phyloP scores from a whole-genome alignment of 1,139 yeast genomes.

The Pichia sp. region DNA sequence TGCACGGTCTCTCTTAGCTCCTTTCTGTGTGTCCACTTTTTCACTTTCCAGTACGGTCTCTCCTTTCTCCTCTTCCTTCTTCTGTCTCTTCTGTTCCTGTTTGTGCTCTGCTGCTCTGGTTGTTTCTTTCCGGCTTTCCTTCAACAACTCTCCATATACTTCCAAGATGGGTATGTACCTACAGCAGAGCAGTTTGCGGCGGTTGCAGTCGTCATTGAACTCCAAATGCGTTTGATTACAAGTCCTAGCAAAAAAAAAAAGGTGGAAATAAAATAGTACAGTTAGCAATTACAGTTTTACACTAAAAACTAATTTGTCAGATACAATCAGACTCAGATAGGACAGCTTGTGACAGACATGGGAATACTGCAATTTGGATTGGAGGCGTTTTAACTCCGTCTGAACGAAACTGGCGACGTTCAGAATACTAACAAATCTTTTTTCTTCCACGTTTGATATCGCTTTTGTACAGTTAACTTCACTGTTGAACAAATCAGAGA shows the following conservation, averaged over 20 bases:
- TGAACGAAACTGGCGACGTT: not conserved
- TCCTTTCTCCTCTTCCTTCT: not conserved
- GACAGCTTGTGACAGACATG: no score
- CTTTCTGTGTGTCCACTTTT: not conserved
- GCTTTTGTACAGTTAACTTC: constrained; percentile 51
- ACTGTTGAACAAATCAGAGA: constrained; percentile 94
- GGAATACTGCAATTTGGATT: no score
- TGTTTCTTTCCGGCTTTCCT: not conserved
- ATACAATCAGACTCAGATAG: no score
- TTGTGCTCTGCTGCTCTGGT: not conserved
- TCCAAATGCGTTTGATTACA: no score
- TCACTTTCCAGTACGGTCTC: not conserved
- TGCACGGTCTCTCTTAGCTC: not conserved
- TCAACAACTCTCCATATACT: constrained; percentile 13
- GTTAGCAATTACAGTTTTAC: no score
- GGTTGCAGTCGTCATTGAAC: no score
- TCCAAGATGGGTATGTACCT: constrained; percentile 18
- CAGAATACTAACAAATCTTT: not conserved
- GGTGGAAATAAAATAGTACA: no score
- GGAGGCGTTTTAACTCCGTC: no score
- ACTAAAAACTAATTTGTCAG: no score
- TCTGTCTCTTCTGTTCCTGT: not conserved
- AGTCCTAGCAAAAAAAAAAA: no score
- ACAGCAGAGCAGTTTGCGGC: not conserved
- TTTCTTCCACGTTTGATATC: constrained; percentile 4